Base-by-base conservation (phyloP, 2,329 filamentous ascomycete genomes). In the Monilinia fructigena region DNA sequence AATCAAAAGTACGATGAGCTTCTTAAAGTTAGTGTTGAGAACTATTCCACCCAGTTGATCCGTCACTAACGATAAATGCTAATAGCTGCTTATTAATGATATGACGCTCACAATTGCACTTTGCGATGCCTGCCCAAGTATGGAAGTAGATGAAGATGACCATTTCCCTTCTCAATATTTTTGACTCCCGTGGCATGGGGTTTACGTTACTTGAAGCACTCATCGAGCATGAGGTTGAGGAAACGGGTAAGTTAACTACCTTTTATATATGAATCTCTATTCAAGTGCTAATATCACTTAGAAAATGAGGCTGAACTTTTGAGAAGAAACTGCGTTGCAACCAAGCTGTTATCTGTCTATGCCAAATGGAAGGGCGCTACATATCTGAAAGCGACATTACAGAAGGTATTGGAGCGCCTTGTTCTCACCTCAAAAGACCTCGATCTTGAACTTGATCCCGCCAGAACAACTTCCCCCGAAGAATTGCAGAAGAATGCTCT, bases 321-420 rank as follows among this genome's bases (percentile, higher is more conserved):
- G 14, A 82, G 88, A n/a, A 81, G 87, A 60, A 88, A 88, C 42
- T 89, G 86, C 70, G 87, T 90, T 1, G 85, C 86, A n/a, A 90
- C 88, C 1, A 90, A 90, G 74, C 88, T 90, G 83, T 80, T 90
- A 2, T 89, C 88, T 0, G 82, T 89, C 10, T 90, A 89, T 71
- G 87, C 87, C 6, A 90, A 88, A 73, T 90, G 88, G 88, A 90
- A 89, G 76, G 88, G 88, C 16, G 79, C 82, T 20, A 76, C 81
- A 4, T 90, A 90, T 73, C 80, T 90, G 47, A 85, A 84, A 70
- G 79, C 81, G 18, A 90, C 88, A 1, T 78, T 90, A 12, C 86
- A 89, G 70, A 88, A 88, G 72, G 86, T 90, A 2, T 77, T 90
- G 1, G 86, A 89, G 74, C 80, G 87, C 60, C 78, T 90, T 53